Percentiles rank a stretch among this genome's conserved stretches.
These are phyloP conservation scores for Hypocreales sp. DNA, from an alignment of 2,329 filamentous ascomycete genomes.

Conservation along the genomic window DNA sequence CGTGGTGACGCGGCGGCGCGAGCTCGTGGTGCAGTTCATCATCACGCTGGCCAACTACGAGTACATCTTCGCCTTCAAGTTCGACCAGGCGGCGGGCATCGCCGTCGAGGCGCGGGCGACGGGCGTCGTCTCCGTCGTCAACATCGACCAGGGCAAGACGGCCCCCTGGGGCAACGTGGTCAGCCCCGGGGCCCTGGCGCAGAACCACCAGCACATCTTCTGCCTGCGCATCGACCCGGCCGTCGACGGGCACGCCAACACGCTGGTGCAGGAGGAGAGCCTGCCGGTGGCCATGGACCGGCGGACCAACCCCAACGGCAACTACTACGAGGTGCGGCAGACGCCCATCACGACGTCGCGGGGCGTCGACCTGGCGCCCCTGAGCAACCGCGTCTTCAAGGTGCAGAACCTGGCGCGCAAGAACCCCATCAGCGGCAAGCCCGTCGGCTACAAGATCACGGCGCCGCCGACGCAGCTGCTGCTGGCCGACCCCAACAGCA, in stretches of 20 bases:
- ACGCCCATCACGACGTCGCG: conserved; percentile 26
- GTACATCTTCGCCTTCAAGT: conserved; percentile 27
- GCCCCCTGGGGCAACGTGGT: conserved; percentile 46
- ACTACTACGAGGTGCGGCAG: conserved; percentile 24
- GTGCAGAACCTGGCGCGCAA: conserved; percentile 26
- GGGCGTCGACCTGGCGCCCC: conserved; percentile 32
- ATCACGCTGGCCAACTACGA: conserved; percentile 50
- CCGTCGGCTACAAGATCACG: conserved; percentile 32
- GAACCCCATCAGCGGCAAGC: conserved; percentile 27
- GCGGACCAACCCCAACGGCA: conserved; percentile 32
- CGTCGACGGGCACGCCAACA: conserved; percentile 43
- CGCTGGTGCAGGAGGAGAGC: conserved; percentile 27
- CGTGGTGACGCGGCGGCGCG: conserved; percentile 36
- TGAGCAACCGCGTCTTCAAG: conserved; percentile 33
- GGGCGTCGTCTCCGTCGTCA: conserved; percentile 26
- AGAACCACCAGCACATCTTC: conserved; percentile 55
- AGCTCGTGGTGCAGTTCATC: conserved; percentile 44
- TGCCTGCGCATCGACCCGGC: conserved; percentile 45
- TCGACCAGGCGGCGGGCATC: conserved; percentile 34
- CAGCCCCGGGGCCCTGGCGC: conserved; percentile 41
- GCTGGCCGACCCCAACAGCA: conserved; percentile 23
- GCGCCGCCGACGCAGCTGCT: conserved; percentile 21
- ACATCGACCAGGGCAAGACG: conserved; percentile 37
- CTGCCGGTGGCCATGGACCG: conserved; percentile 25
- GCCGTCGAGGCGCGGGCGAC: conserved; percentile 17